These are phyloP conservation scores for Benincasa hispida DNA, from an alignment of 306 rosid genomes.

Conservation along the genomic window DNA sequence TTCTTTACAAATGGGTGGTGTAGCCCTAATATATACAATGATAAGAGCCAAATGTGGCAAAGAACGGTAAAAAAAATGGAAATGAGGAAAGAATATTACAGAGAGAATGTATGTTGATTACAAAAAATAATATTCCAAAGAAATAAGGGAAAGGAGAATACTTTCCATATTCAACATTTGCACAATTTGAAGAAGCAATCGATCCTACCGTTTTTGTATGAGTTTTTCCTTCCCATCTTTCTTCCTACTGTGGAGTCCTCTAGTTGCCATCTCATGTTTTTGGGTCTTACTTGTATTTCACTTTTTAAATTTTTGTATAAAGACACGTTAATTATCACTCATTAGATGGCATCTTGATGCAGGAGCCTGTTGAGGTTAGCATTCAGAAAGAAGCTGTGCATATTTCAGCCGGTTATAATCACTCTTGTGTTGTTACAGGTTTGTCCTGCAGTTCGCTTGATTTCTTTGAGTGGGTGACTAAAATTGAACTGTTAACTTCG, in stretches of 20 bases:
- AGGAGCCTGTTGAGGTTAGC: constrained; percentile 69
- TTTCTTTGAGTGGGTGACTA: not conserved
- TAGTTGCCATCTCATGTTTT: not conserved
- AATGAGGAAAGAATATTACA: too few relatives aligned
- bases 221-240: not conserved
- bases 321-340: constrained; percentile 3
- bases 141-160: too few relatives aligned
- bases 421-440: constrained; percentile 88
- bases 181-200: not conserved
- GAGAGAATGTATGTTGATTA: too few relatives aligned
- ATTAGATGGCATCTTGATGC: constrained; percentile 13
- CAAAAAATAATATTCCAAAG: too few relatives aligned
- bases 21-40: too few relatives aligned
- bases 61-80: too few relatives aligned
- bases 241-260: not conserved
- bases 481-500: not conserved
- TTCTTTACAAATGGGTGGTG: too few relatives aligned
- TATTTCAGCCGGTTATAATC: constrained; percentile 78
- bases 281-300: not conserved
- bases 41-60: too few relatives aligned
- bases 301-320: not conserved
- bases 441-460: constrained; percentile 4
- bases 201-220: not conserved
- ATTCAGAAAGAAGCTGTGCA: constrained; percentile 49
- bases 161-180: too few relatives aligned